A percentile compares a stretch with the other conserved stretches of the same genome.
These are phyloP conservation scores for Excoecaria agallocha DNA, from an alignment of 345 rosid species.

Conservation along the genomic window DNA sequence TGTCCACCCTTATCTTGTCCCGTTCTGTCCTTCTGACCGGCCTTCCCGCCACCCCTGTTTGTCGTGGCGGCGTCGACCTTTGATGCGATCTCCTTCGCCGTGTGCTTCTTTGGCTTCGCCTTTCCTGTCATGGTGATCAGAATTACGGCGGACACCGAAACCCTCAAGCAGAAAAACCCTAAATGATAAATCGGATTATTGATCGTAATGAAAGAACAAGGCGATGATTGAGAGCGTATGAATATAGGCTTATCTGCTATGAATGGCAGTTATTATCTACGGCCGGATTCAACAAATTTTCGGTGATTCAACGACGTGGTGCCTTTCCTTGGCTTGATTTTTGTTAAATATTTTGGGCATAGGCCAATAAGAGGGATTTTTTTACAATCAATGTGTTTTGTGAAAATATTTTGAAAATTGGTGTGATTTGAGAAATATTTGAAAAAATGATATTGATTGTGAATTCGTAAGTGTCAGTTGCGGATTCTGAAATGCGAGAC, in stretches of 20 bases:
- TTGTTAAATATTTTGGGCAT: neutral
- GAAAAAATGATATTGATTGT: too few relatives aligned
- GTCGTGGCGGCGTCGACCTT: constrained; percentile 89
- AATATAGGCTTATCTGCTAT: neutral
- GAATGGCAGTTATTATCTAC: neutral
- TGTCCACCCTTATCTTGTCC: constrained; percentile 84
- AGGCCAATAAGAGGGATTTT: neutral
- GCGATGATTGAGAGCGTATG: neutral
- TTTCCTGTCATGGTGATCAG: constrained; percentile 63
- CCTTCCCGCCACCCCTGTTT: constrained; percentile 93
- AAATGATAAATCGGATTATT: neutral
- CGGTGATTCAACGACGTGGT: neutral
- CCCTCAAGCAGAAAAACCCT: constrained; percentile 4
- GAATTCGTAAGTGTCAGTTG: too few relatives aligned
- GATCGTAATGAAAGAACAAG: neutral
- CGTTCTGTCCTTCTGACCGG: constrained; percentile 65
- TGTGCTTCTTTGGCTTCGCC: constrained; percentile 99
- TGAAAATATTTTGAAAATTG: too few relatives aligned
- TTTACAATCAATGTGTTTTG: too few relatives aligned
- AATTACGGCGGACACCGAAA: neutral
- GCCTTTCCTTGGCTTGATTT: neutral
- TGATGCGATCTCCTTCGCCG: constrained; percentile 87
- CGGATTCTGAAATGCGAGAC: too few relatives aligned
- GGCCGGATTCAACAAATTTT: neutral
- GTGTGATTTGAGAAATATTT: too few relatives aligned